Evolutionary conservation across 768 basidiomycete species (phyloP).

Genomic region (Asterophora lycoperdoides): DNA sequence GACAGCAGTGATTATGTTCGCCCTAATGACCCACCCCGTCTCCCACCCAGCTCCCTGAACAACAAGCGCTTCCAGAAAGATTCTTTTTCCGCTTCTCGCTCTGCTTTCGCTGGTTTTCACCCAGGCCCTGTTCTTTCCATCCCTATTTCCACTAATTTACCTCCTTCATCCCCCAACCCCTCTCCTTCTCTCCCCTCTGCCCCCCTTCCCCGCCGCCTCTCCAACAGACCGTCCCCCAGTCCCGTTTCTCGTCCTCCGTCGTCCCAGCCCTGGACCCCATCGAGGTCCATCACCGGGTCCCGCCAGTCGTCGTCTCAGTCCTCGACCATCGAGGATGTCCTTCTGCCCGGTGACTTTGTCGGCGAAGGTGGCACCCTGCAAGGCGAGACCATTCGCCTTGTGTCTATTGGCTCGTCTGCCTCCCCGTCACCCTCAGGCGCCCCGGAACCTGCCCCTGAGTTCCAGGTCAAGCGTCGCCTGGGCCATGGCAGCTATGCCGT

Average conservation of each 20-base stretch:
- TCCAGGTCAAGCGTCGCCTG: constrained; percentile 81
- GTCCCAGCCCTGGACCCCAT: constrained; percentile 22
- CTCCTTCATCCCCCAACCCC: constrained; percentile 31
- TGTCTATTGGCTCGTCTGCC: constrained; percentile 39
- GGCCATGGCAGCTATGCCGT: constrained; percentile 92
- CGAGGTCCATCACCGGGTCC: constrained; percentile 26
- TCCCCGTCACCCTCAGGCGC: constrained; percentile 25
- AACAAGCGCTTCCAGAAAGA: constrained; percentile 40
- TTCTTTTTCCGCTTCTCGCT: constrained; percentile 27
- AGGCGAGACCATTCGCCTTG: constrained; percentile 60
- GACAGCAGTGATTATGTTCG: constrained; percentile 34
- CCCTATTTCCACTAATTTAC: constrained; percentile 29
- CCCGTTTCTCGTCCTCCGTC: constrained; percentile 24
- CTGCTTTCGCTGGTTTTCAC: constrained; percentile 23
- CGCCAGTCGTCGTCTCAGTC: constrained; percentile 32
- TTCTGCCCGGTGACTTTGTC: constrained; percentile 69
- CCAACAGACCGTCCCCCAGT: constrained; percentile 29
- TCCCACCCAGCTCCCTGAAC: constrained; percentile 22
- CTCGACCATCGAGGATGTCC: constrained; percentile 53
- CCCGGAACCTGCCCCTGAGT: constrained; percentile 54
- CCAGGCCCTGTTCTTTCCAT: constrained; percentile 21
- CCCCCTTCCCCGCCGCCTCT: constrained; percentile 35
- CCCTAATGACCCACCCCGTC: constrained; percentile 36
- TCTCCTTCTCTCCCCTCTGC: constrained; percentile 34
- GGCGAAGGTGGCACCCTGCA: constrained; percentile 64